phyloP scores from a whole-genome alignment of 2,329 filamentous ascomycete genomes.

The Aspergillus calidoustus region DNA sequence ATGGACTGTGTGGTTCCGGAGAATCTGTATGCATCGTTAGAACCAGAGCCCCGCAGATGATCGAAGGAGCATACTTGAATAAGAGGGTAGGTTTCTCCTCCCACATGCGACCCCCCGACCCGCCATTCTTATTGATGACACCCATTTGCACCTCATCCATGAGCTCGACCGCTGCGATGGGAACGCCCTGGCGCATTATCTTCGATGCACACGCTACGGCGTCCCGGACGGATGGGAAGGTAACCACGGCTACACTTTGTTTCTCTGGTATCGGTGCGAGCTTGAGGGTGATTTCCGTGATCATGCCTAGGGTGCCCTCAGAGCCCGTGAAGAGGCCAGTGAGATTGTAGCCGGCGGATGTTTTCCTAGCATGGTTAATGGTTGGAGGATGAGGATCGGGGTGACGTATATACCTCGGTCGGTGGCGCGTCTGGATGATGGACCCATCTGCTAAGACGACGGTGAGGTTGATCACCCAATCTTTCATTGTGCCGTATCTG shows the following conservation, averaged over 20 bases:
- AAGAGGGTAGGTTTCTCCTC: conserved; percentile 47
- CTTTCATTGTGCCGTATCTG: conserved; percentile 75
- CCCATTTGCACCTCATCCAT: conserved; percentile 68
- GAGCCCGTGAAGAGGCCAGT: conserved; percentile 71
- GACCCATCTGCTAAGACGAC: conserved; percentile 72
- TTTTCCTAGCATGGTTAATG: conserved; percentile 62
- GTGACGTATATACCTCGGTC: conserved; percentile 33
- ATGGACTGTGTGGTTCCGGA: conserved; percentile 73
- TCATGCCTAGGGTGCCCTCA: conserved; percentile 72
- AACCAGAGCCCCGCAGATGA: too few species aligned
- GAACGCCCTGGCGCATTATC: conserved; percentile 67
- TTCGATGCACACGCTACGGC: conserved; percentile 67
- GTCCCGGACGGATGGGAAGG: conserved; percentile 62
- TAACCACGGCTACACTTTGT: conserved; percentile 67
- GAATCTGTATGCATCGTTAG: conserved; percentile 49
- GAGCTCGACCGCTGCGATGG: conserved; percentile 68
- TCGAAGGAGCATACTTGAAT: conserved; percentile 49
- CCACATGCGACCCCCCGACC: conserved; percentile 54
- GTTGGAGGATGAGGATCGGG: too few species aligned
- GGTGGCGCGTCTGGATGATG: conserved; percentile 68
- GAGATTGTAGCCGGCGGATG: conserved; percentile 72
- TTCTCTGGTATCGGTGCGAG: conserved; percentile 66
- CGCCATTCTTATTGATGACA: conserved; percentile 69
- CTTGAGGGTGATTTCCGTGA: conserved; percentile 73
- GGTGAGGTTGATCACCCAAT: conserved; percentile 73